Evolutionary conservation across 1,284 basidiomycete genomes (phyloP).

Genomic region (Heterobasidion occidentale): DNA sequence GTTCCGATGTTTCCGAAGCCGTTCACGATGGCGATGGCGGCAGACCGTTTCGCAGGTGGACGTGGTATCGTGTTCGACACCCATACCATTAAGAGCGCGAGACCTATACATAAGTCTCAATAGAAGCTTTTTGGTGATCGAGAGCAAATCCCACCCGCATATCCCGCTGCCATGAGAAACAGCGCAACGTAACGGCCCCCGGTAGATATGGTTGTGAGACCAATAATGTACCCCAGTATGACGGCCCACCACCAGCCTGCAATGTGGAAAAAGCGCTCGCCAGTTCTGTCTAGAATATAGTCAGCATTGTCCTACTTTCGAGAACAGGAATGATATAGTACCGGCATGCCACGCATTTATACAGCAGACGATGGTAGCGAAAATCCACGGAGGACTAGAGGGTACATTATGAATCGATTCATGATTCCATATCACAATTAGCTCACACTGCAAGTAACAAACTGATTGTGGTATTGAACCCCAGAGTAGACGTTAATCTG

Average conservation of each 20-base stretch:
- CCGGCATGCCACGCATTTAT: slow-evolving; percentile 63
- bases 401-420: background rate
- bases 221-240: slow-evolving; percentile 57
- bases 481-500: slow-evolving; percentile 61
- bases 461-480: slow-evolving; percentile 51
- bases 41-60: slow-evolving; percentile 52
- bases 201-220: slow-evolving; percentile 43
- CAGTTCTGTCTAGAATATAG: slow-evolving; percentile 38
- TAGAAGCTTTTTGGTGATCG: too few species aligned
- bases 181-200: slow-evolving; percentile 49
- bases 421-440: slow-evolving; percentile 9
- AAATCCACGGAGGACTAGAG: slow-evolving; percentile 57
- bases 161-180: background rate
- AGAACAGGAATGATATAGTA: slow-evolving; percentile 10
- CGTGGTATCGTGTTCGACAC: slow-evolving; percentile 54
- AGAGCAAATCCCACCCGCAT: background rate
- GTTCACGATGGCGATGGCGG: slow-evolving; percentile 36
- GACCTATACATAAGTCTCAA: slow-evolving; percentile 28
- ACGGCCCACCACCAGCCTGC: slow-evolving; percentile 51
- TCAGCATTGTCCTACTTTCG: background rate
- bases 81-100: slow-evolving; percentile 55
- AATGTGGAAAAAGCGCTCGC: slow-evolving; percentile 66
- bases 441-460: slow-evolving; percentile 57
- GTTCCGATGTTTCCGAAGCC: slow-evolving; percentile 33
- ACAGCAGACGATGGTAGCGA: slow-evolving; percentile 46